Evolutionary conservation across 1,284 basidiomycete genomes (phyloP).

Genomic region (Microbotryum saponariae): DNA sequence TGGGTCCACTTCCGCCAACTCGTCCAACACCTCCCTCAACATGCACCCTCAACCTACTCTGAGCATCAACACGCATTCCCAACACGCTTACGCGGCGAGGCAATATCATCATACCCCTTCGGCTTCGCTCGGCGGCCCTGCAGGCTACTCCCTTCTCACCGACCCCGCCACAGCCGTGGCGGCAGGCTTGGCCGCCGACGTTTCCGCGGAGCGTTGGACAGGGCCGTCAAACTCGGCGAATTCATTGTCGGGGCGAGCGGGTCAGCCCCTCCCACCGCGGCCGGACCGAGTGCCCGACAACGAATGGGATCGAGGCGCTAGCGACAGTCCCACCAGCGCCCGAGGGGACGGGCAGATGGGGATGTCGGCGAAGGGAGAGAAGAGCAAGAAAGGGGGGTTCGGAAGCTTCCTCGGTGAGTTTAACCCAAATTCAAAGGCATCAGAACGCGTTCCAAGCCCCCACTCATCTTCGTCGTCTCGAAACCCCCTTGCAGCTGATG

Average conservation of each 20-base stretch:
- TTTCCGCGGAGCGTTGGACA: background rate
- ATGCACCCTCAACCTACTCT: constrained; percentile 1
- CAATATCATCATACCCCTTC: background rate
- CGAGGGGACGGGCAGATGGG: background rate
- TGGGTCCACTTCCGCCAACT: constrained; percentile 6
- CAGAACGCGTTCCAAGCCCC: too few species aligned
- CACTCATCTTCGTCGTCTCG: background rate
- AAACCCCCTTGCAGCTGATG: constrained; percentile 17
- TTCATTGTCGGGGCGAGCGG: background rate
- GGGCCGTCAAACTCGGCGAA: background rate
- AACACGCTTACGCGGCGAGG: background rate
- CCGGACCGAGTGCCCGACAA: constrained; percentile 2
- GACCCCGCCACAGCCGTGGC: constrained; percentile 27
- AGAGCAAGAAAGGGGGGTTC: constrained; percentile 21
- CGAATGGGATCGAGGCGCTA: constrained; percentile 1
- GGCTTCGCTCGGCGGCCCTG: background rate
- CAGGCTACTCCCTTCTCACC: constrained; percentile 17
- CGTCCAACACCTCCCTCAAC: constrained; percentile 11
- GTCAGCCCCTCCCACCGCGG: constrained; percentile 3
- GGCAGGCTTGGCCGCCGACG: constrained; percentile 12
- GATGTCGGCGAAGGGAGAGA: constrained; percentile 18
- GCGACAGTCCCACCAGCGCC: background rate
- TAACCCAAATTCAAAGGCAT: too few species aligned
- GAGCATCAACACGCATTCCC: background rate
- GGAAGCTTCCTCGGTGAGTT: constrained; percentile 27